Percentiles rank a stretch among this genome's conserved stretches.
Evolutionary conservation across 139 green algal genomes (phyloP).

Genomic region (Tetraselmis striata): DNA sequence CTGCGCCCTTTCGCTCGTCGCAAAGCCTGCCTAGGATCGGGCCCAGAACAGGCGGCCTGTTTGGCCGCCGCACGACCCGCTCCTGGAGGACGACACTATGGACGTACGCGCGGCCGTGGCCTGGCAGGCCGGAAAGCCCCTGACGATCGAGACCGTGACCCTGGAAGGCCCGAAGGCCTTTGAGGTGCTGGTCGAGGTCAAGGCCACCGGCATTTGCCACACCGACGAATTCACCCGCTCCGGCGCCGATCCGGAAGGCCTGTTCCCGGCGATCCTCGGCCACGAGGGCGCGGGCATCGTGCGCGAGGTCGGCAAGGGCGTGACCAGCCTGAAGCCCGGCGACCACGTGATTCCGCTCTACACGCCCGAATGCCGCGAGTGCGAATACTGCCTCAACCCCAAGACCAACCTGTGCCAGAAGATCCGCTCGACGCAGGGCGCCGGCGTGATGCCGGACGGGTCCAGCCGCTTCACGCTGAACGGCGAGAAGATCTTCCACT

Average conservation of each 20-base stretch:
- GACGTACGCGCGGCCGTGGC: too few relatives aligned
- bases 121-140: conserved; percentile 15
- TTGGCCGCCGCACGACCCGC: too few relatives aligned
- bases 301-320: conserved; percentile 43
- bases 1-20: too few relatives aligned
- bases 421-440: conserved; percentile 14
- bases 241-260: conserved; percentile 41
- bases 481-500: conserved; percentile 48
- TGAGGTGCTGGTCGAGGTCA: conserved; percentile 35
- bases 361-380: conserved; percentile 26
- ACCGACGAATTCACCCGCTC: conserved; percentile 48
- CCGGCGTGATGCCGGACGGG: conserved; percentile 40
- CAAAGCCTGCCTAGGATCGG: too few relatives aligned
- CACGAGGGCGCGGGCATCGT: conserved; percentile 47
- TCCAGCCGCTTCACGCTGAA: conserved; percentile 28
- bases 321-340: conserved; percentile 42
- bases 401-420: conserved; percentile 53
- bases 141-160: conserved; percentile 25
- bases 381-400: conserved; percentile 41
- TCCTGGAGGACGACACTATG: too few relatives aligned
- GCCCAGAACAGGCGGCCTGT: too few relatives aligned
- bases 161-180: conserved; percentile 36
- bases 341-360: conserved; percentile 44
- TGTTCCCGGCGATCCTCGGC: conserved; percentile 48
- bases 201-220: conserved; percentile 42